Conservation (phyloP, 148 eudicot genomes). For the Nyssa sinensis region DNA sequence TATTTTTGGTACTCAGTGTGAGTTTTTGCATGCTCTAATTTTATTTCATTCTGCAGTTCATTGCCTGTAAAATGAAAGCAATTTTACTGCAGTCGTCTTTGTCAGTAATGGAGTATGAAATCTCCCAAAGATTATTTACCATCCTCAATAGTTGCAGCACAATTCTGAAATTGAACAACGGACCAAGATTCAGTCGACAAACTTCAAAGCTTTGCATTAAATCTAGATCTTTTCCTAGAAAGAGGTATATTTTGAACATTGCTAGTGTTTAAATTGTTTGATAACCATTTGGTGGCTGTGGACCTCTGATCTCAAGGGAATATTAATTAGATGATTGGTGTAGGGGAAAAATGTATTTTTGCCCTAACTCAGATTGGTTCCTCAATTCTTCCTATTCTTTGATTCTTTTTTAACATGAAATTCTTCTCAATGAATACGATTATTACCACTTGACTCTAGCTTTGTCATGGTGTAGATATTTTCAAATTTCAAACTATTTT, state of each 20-base stretch:
- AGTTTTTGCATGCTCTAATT: neutral
- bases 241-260: conserved; percentile 31
- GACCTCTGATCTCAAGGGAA: neutral
- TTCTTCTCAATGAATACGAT: neutral
- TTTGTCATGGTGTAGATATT: neutral
- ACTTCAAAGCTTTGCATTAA: conserved; percentile 26
- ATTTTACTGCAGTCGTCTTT: conserved; percentile 31
- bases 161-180: conserved; percentile 14
- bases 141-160: conserved; percentile 22
- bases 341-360: too few species aligned
- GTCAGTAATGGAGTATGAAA: conserved; percentile 19
- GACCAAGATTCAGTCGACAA: conserved; percentile 16
- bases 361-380: neutral
- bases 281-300: neutral
- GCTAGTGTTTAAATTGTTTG: neutral
- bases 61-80: conserved; percentile 15
- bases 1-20: neutral
- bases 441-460: neutral
- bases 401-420: neutral
- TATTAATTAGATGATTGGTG: neutral
- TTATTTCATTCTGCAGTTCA: conserved; percentile 15
- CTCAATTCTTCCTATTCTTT: neutral
- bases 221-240: conserved; percentile 20
- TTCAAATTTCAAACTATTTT: neutral
- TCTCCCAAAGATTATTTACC: conserved; percentile 21